Evolutionary conservation across 768 basidiomycete species (phyloP).

Genomic region (Mycena chlorophos): DNA sequence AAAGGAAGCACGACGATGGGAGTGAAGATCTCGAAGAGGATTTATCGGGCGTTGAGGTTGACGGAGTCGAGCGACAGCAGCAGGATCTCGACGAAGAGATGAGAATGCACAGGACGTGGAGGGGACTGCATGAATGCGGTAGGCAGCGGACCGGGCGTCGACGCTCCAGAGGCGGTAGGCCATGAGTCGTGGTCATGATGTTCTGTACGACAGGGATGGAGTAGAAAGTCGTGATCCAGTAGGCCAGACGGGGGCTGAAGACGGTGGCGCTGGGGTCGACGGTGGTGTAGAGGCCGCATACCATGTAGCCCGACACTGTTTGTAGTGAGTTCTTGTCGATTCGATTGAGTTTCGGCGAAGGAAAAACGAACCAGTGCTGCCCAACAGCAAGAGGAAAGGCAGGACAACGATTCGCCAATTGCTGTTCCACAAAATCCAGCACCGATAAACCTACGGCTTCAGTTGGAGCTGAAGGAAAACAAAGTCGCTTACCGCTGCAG

Average conservation of each 20-base stretch:
- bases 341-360: neutral
- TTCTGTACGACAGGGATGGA: slow-evolving; percentile 23
- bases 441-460: slow-evolving; percentile 23
- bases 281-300: slow-evolving; percentile 15
- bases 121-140: slow-evolving; percentile 7
- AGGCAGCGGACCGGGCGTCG: slow-evolving; percentile 11
- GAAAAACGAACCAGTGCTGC: slow-evolving; percentile 15
- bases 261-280: slow-evolving; percentile 13
- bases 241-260: slow-evolving; percentile 16
- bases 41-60: slow-evolving; percentile 23
- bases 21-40: slow-evolving; percentile 20
- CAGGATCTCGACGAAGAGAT: slow-evolving; percentile 22
- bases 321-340: neutral
- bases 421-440: slow-evolving; percentile 25
- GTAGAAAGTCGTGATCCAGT: slow-evolving; percentile 24
- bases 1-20: slow-evolving; percentile 14
- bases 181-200: slow-evolving; percentile 25
- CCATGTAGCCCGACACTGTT: slow-evolving; percentile 21
- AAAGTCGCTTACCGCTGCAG: slow-evolving; percentile 14
- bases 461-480: neutral
- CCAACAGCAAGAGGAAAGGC: slow-evolving; percentile 17
- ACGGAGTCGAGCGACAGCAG: slow-evolving; percentile 20
- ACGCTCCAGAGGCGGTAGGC: slow-evolving; percentile 22
- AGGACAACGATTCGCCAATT: slow-evolving; percentile 17
- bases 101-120: slow-evolving; percentile 18